Evolutionary conservation across 2,329 filamentous ascomycete species (phyloP).

Genomic region (Helminthosporium solani): DNA sequence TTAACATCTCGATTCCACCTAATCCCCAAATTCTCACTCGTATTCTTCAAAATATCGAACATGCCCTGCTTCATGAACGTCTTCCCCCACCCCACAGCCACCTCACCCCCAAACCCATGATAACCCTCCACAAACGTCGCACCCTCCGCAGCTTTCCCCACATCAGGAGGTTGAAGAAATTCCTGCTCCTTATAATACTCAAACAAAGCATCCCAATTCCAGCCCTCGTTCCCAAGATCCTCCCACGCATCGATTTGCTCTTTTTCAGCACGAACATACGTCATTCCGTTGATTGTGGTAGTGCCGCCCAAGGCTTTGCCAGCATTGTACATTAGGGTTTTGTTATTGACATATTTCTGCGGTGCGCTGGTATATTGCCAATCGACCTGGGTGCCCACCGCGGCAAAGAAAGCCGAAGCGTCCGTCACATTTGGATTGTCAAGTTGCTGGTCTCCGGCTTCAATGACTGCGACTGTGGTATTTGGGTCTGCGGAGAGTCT

Average conservation of each 20-base stretch:
- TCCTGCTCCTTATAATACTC: conserved; percentile 33
- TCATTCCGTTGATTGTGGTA: conserved; percentile 47
- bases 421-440: conserved; percentile 35
- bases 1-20: conserved; percentile 47
- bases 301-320: conserved; percentile 48
- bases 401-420: conserved; percentile 22
- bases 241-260: conserved; percentile 39
- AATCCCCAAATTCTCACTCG: conserved; percentile 38
- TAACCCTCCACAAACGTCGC: conserved; percentile 22
- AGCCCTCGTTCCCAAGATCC: conserved; percentile 34
- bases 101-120: conserved; percentile 26
- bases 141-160: conserved; percentile 18
- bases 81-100: conserved; percentile 32
- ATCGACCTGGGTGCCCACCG: conserved; percentile 38
- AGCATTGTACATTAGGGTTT: conserved; percentile 34
- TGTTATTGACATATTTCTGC: conserved; percentile 40
- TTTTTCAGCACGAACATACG: conserved; percentile 37
- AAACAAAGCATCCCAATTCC: conserved; percentile 34
- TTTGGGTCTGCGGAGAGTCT: conserved; percentile 25
- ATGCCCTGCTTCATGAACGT: conserved; percentile 26
- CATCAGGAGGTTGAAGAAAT: conserved; percentile 22
- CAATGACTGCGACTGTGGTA: conserved; percentile 31
- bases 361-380: conserved; percentile 44
- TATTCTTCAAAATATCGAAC: conserved; percentile 39
- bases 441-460: conserved; percentile 35